Evolutionary conservation across 1,139 yeast species (phyloP).

Genomic region (Suhomyces chickasaworum): DNA sequence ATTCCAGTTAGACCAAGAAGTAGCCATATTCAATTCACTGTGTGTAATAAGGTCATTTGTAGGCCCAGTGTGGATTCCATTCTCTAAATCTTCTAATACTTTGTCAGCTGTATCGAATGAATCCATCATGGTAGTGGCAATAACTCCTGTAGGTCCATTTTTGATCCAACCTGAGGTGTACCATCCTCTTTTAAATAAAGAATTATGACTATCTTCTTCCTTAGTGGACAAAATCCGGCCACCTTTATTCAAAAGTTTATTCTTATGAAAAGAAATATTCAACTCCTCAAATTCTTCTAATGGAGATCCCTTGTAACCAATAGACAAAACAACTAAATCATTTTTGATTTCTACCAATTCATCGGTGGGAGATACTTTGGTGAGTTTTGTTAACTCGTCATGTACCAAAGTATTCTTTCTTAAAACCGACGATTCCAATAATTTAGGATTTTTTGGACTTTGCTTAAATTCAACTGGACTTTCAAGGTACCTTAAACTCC

Average conservation of each 20-base stretch:
- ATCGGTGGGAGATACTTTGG: slow-evolving; percentile 46
- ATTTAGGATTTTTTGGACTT: slow-evolving; percentile 19
- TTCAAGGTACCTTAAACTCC: slow-evolving; percentile 71
- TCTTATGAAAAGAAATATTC: slow-evolving; percentile 60
- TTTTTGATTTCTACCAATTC: slow-evolving; percentile 41
- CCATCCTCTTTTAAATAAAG: slow-evolving; percentile 48
- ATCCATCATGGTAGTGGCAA: slow-evolving; percentile 88
- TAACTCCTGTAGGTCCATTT: slow-evolving; percentile 87
- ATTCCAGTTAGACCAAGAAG: slow-evolving; percentile 77
- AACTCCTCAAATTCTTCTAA: slow-evolving; percentile 57
- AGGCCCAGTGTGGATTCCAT: slow-evolving; percentile 38
- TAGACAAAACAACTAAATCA: slow-evolving; percentile 77
- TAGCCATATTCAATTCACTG: slow-evolving; percentile 15
- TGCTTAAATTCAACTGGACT: slow-evolving; percentile 62
- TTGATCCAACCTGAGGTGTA: slow-evolving; percentile 94
- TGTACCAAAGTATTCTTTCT: slow-evolving; percentile 45
- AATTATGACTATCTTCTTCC: slow-evolving; percentile 24
- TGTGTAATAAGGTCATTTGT: slow-evolving; percentile 17
- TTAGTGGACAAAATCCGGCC: slow-evolving; percentile 56
- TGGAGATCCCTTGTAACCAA: slow-evolving; percentile 79
- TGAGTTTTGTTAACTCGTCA: slow-evolving; percentile 32
- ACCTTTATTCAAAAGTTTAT: slow-evolving; percentile 57
- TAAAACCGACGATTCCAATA: slow-evolving; percentile 51
- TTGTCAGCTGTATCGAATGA: slow-evolving; percentile 73
- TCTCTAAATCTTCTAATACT: slow-evolving; percentile 55